A percentile compares a stretch with the other conserved stretches of the same genome.
These are phyloP conservation scores for Fusarium albosuccineum DNA, from an alignment of 2,329 filamentous ascomycete species.

Conservation along the genomic window DNA sequence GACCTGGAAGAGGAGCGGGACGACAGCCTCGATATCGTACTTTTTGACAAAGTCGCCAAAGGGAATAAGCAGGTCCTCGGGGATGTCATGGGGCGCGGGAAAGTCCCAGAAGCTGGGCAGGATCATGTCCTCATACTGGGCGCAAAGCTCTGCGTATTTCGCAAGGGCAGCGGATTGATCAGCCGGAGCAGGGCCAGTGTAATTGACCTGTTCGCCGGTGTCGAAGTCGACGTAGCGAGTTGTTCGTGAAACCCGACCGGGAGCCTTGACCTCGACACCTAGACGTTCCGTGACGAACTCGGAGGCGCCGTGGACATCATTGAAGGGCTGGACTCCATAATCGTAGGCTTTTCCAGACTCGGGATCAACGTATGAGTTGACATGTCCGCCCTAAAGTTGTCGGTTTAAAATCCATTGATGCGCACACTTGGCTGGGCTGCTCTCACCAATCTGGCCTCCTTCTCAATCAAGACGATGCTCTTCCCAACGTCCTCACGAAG, in stretches of 20 bases:
- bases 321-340: slow-evolving; percentile 55
- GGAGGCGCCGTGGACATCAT: slow-evolving; percentile 54
- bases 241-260: slow-evolving; percentile 44
- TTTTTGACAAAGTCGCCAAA: slow-evolving; percentile 63
- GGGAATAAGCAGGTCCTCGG: slow-evolving; percentile 55
- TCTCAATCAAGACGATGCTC: slow-evolving; percentile 53
- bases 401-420: background rate
- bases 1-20: slow-evolving; percentile 56
- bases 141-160: slow-evolving; percentile 47
- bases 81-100: slow-evolving; percentile 53
- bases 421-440: background rate
- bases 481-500: slow-evolving; percentile 53
- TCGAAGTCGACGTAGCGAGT: slow-evolving; percentile 53
- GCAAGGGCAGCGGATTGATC: slow-evolving; percentile 44
- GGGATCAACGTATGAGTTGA: slow-evolving; percentile 61
- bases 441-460: slow-evolving; percentile 48
- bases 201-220: slow-evolving; percentile 50
- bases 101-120: slow-evolving; percentile 56
- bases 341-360: slow-evolving; percentile 51
- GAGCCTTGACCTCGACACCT: slow-evolving; percentile 49
- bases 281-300: slow-evolving; percentile 60
- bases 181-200: slow-evolving; percentile 35
- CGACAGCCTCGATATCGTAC: slow-evolving; percentile 58
- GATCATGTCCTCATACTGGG: slow-evolving; percentile 49
- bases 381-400: slow-evolving; percentile 60